Evolutionary conservation across 2,329 filamentous ascomycete species (phyloP).

Genomic region (Thielaviopsis cerberus): DNA sequence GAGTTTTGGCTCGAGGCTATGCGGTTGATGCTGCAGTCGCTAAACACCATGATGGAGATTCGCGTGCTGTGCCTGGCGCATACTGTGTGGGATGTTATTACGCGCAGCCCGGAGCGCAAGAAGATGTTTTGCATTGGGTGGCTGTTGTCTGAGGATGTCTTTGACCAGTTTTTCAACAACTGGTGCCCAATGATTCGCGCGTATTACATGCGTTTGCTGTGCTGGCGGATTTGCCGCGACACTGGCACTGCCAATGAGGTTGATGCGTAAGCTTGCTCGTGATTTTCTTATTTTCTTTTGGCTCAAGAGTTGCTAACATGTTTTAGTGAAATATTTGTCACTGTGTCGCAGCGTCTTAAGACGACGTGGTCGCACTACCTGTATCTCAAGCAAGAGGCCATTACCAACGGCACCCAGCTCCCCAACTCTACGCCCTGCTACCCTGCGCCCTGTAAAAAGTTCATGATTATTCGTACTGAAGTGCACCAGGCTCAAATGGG

Average conservation of each 20-base stretch:
- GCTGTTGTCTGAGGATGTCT: conserved; percentile 54
- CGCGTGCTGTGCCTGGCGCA: conserved; percentile 68
- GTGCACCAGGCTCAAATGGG: conserved; percentile 28
- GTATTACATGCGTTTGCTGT: conserved; percentile 78
- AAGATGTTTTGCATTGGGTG: conserved; percentile 53
- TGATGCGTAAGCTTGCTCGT: conserved; percentile 41
- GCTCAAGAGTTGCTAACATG: conserved; percentile 14
- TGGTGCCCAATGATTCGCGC: conserved; percentile 92
- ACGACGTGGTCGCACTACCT: conserved; percentile 65
- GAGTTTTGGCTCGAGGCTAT: conserved; percentile 71
- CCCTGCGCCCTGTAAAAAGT: conserved; percentile 66
- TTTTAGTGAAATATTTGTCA: conserved; percentile 46
- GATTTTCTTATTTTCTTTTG: neutral
- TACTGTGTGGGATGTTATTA: conserved; percentile 57
- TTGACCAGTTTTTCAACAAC: conserved; percentile 71
- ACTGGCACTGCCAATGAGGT: conserved; percentile 44
- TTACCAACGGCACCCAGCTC: conserved; percentile 18
- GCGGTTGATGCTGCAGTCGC: conserved; percentile 58
- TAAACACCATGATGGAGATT: conserved; percentile 81
- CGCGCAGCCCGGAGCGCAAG: conserved; percentile 48
- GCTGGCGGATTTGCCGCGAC: conserved; percentile 72
- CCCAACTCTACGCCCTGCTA: conserved; percentile 65
- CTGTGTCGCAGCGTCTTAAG: conserved; percentile 48
- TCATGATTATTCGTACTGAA: conserved; percentile 78
- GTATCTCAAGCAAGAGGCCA: conserved; percentile 50